Evolutionary conservation across 306 rosid genomes (phyloP), one percentile per base, ranked within the genome.

Genomic region (Malus domestica): DNA sequence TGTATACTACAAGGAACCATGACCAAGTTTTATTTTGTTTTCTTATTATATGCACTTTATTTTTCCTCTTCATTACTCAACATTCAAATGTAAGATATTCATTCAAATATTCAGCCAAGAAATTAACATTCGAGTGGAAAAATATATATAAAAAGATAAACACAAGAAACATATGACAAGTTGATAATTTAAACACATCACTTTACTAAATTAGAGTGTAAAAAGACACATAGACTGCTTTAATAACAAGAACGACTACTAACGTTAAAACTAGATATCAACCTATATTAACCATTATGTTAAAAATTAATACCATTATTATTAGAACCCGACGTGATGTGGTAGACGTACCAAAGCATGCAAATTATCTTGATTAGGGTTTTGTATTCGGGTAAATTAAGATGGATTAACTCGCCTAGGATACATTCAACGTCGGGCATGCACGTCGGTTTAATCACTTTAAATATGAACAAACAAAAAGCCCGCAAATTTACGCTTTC

Each of bases 1-100:
- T 40, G 58, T 73, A 59, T 23, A 5, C 27, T 9, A 59, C 77
- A 59, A 73, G 57, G 77, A 73, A 73, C 40, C 68, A 40, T 25
- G 40, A 72, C 67, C 54, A 22, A 58, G 76, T 38, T 58, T 58
- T 73, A 58, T 59, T 23, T 57, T 59, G 67, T 40, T 73, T 44
- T 23, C 72, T 73, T 51, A 55, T 40, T n/a, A n/a, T 22, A n/a
- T 10, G 27, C 25, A 13, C 35, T 6, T 13, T 35, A 51, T 4
- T n/a, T n/a, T 33, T 4, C 44, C 19, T 18, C 19, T 35, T 35
- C 52, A 4, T n/a, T 20, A 8, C 38, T 38, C 76, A 22, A 22
- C 3, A 29, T 15, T 16, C 8, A 57, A 22, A 35, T 33, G n/a
- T 72, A 35, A n/a, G 13, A 3, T 8, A 22, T 10, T 10, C 13